These are phyloP conservation scores for Colletotrichum eleusines DNA, from an alignment of 2,329 filamentous ascomycete genomes.

Conservation along the genomic window DNA sequence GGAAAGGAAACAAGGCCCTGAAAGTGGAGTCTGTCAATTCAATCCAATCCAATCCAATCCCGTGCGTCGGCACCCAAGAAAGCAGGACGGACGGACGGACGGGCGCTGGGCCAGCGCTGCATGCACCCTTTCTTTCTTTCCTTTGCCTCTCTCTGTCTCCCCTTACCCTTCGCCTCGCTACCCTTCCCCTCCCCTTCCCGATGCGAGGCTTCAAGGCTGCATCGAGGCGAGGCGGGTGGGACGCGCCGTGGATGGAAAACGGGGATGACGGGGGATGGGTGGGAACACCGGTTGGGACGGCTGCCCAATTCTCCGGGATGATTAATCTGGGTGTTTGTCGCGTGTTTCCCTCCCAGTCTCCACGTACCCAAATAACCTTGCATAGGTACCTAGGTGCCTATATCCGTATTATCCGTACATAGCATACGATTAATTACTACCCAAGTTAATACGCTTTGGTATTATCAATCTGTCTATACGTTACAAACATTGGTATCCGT, in stretches of 20 bases:
- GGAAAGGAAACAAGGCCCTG: neutral
- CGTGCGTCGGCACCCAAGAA: constrained; percentile 7
- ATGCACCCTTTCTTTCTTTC: constrained; percentile 7
- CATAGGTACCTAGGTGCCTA: too few relatives aligned
- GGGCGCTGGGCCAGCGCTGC: neutral
- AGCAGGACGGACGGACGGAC: too few relatives aligned
- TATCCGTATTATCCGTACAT: too few relatives aligned
- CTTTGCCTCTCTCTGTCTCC: too few relatives aligned
- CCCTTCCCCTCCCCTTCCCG: neutral
- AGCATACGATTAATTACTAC: too few relatives aligned
- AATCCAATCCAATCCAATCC: too few relatives aligned
- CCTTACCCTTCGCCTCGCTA: neutral
- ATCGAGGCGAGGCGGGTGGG: constrained; percentile 28
- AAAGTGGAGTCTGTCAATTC: neutral
- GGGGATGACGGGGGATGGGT: neutral
- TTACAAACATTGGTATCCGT: too few relatives aligned
- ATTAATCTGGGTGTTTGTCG: neutral
- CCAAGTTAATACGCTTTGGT: too few relatives aligned
- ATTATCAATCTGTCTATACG: too few relatives aligned
- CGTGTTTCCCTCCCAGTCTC: neutral
- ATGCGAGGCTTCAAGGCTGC: constrained; percentile 36
- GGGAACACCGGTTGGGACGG: neutral
- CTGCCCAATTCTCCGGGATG: neutral
- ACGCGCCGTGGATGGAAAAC: constrained; percentile 1
- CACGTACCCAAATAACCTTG: neutral